Conservation (phyloP, 2,329 filamentous ascomycete genomes). For the Neobulgaria alba region DNA sequence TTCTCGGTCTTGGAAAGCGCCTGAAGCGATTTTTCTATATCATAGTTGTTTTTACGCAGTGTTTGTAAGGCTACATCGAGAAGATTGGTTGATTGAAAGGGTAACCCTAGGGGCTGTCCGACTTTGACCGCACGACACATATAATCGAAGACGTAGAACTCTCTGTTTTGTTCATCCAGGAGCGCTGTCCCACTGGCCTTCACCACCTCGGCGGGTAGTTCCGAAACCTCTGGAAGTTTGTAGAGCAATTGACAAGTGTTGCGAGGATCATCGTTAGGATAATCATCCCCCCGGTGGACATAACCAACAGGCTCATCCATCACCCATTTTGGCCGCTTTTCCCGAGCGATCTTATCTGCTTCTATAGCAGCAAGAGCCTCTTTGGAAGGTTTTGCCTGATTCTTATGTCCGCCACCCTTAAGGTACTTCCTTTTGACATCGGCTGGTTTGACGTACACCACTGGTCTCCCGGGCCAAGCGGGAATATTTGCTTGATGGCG, state of each 20-base stretch:
- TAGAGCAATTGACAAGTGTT: constrained; percentile 72
- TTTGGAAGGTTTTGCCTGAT: constrained; percentile 68
- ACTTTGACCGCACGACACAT: constrained; percentile 51
- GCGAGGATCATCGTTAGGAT: constrained; percentile 52
- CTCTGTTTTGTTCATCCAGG: constrained; percentile 24
- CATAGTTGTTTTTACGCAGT: constrained; percentile 63
- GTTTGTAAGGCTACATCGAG: constrained; percentile 73
- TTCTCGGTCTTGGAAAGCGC: constrained; percentile 60
- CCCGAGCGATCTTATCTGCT: constrained; percentile 68
- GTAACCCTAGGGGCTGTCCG: constrained; percentile 56
- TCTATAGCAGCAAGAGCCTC: constrained; percentile 73
- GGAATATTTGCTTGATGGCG: constrained; percentile 82
- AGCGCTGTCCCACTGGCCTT: constrained; percentile 27
- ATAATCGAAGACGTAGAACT: constrained; percentile 62
- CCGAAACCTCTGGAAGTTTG: constrained; percentile 54
- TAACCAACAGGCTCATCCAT: constrained; percentile 88
- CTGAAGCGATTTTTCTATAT: constrained; percentile 61
- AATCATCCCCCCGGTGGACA: constrained; percentile 73
- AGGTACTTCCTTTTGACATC: constrained; percentile 74
- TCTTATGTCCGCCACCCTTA: constrained; percentile 56
- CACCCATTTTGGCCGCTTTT: constrained; percentile 84
- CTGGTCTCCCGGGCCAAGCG: constrained; percentile 76
- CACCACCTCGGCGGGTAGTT: constrained; percentile 31
- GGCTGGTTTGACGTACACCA: constrained; percentile 82
- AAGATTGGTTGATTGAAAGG: constrained; percentile 73